Base-by-base conservation (phyloP, 2,329 filamentous ascomycete species). In the Fusarium sp. region DNA sequence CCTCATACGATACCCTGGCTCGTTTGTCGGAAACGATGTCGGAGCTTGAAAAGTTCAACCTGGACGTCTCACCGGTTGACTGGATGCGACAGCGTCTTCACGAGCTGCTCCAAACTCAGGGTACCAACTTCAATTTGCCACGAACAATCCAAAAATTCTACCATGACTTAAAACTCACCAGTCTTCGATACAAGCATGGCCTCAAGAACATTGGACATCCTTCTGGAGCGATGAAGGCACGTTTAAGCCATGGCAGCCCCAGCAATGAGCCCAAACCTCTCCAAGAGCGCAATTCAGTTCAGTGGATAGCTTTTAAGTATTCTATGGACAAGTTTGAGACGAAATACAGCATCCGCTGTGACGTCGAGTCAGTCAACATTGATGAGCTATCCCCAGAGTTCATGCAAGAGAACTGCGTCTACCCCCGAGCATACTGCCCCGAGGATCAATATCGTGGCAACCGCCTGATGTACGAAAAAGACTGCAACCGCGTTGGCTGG, bases 401-500 rank as follows among this genome's bases (percentile, higher is more conserved):
- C 87, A 98, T 97, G 85, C 93, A 93, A 11, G 95, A 98, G 79
- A 99, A 99, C 82, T 98, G 96, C 78, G 96, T 99, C 16, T 99
- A 98, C 77, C 96, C 96, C 5, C 89, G 96, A 63, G 96, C 96
- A 6, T 98, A 94, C 84, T 97, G 94, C 80, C 89, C 90, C 71
- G 98, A 98, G 81, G 95, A 98, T 62, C 92, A 97, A 78, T 99
- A 99, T 84, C 92, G 94, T 63, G 96, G 96, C 65, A 99, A 99
- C 80, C 91, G 96, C 18, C 84, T 98, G 72, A 92, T 96, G 73
- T 99, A 99, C 80, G 96, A 99, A 84, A 98, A 93, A 18, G 96
- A 99, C 82, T 99, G 96, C 86, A 99, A 99, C 82, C 93, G 94
- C 1, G 96, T 99, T n/a, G 96, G 96, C n/a, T 99, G 96, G 96